phyloP scores from a whole-genome alignment of 495 filamentous ascomycete species.

The Acidiella bohemica region DNA sequence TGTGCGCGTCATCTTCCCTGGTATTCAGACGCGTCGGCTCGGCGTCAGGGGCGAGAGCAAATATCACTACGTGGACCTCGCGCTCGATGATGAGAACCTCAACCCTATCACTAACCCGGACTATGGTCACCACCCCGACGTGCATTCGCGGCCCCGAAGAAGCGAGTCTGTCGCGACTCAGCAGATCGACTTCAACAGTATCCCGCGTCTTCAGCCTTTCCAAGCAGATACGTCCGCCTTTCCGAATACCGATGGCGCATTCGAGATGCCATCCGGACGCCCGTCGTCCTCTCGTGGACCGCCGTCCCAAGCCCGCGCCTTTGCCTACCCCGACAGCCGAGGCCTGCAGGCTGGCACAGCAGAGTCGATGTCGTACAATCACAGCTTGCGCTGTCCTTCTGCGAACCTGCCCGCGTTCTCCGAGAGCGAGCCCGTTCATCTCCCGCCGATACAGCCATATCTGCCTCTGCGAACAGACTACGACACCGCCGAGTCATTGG shows the following conservation, averaged over 20 bases:
- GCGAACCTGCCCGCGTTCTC: slow-evolving; percentile 33
- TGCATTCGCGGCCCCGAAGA: slow-evolving; percentile 6
- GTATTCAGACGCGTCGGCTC: slow-evolving; percentile 77
- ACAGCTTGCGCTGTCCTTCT: slow-evolving; percentile 52
- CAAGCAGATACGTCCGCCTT: slow-evolving; percentile 57
- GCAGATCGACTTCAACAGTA: slow-evolving; percentile 32
- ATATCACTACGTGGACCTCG: slow-evolving; percentile 91
- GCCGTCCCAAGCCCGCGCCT: slow-evolving; percentile 24
- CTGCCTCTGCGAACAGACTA: slow-evolving; percentile 63
- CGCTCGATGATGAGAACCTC: slow-evolving; percentile 44
- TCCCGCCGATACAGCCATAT: slow-evolving; percentile 67
- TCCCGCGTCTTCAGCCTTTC: slow-evolving; percentile 39
- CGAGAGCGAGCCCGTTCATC: slow-evolving; percentile 48
- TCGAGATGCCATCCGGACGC: slow-evolving; percentile 10
- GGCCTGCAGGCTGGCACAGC: slow-evolving; percentile 13
- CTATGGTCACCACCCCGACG: not conserved
- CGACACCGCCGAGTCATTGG: slow-evolving; percentile 67
- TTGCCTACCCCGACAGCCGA: slow-evolving; percentile 25
- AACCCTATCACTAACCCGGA: slow-evolving; percentile 3
- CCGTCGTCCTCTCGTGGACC: slow-evolving; percentile 3
- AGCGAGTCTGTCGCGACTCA: slow-evolving; percentile 23
- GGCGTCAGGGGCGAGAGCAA: slow-evolving; percentile 95
- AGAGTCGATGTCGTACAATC: slow-evolving; percentile 28
- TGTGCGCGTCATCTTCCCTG: slow-evolving; percentile 88
- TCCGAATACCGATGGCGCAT: slow-evolving; percentile 31